Evolutionary conservation across 306 rosid species (phyloP).

Genomic region (cucumber (Cucumis sativus)): DNA sequence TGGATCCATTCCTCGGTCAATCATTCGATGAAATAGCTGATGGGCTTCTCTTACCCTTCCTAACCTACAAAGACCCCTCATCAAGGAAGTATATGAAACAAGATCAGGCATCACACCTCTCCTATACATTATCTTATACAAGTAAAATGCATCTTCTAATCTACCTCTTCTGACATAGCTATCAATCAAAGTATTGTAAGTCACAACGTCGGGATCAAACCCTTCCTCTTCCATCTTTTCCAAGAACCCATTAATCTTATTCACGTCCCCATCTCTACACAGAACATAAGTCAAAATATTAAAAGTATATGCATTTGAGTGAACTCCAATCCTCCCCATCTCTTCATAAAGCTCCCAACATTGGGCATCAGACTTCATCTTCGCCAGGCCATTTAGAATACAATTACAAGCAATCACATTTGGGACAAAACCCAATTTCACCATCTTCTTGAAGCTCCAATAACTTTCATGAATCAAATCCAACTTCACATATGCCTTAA

Average conservation of each 20-base stretch:
- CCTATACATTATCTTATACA: conserved; percentile 68
- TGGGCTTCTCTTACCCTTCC: conserved; percentile 71
- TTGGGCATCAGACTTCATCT: conserved; percentile 27
- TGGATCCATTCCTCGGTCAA: conserved; percentile 55
- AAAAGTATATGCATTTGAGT: conserved; percentile 61
- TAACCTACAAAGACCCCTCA: conserved; percentile 72
- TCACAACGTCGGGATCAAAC: conserved; percentile 71
- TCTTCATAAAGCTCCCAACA: conserved; percentile 85
- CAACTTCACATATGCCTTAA: conserved; percentile 66
- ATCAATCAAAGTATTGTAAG: conserved; percentile 58
- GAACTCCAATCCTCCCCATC: conserved; percentile 73
- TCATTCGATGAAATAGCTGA: conserved; percentile 78
- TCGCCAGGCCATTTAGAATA: conserved; percentile 49
- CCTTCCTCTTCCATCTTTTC: conserved; percentile 95
- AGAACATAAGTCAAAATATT: conserved; percentile 65
- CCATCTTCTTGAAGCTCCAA: conserved; percentile 36
- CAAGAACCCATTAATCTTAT: conserved; percentile 60
- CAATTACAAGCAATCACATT: conserved; percentile 55
- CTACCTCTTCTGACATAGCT: conserved; percentile 69
- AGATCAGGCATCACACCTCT: conserved; percentile 67
- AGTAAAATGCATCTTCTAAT: conserved; percentile 62
- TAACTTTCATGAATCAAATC: conserved; percentile 57
- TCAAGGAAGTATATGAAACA: conserved; percentile 58
- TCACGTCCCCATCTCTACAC: conserved; percentile 49
- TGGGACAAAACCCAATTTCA: conserved; percentile 49